These are phyloP conservation scores for Balakata baccata DNA, from an alignment of 345 rosid species.

Conservation along the genomic window DNA sequence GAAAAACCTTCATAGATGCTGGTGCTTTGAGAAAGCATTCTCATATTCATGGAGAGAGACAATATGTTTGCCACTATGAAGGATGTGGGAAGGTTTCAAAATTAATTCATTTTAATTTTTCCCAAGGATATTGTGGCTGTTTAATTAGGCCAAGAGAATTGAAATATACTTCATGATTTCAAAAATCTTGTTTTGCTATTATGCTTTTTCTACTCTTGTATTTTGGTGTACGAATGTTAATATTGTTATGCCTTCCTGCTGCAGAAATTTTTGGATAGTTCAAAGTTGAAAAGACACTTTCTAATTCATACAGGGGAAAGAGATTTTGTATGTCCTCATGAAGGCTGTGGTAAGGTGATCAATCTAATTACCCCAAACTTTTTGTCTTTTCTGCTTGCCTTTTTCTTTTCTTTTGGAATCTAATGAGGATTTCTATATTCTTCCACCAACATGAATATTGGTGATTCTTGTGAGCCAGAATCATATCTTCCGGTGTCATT, in stretches of 20 bases:
- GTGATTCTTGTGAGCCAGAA: background rate
- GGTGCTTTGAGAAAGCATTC: conserved; percentile 96
- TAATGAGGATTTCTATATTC: background rate
- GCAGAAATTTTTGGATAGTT: conserved; percentile 99
- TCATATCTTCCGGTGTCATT: background rate
- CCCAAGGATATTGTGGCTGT: background rate
- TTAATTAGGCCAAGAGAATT: background rate
- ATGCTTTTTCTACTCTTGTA: conserved; percentile 6
- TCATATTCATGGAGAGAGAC: conserved; percentile 93
- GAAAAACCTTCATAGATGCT: conserved; percentile 84
- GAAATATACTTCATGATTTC: background rate
- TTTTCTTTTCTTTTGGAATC: background rate
- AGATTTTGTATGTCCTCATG: conserved; percentile 78
- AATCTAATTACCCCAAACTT: conserved; percentile 20
- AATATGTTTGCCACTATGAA: conserved; percentile 68
- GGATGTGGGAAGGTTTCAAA: conserved; percentile 80
- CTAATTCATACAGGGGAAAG: conserved; percentile 97
- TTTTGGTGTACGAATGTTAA: conserved; percentile 6
- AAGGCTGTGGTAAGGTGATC: conserved; percentile 97
- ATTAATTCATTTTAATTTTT: background rate
- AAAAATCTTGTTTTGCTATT: background rate
- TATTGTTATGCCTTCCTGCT: conserved; percentile 19
- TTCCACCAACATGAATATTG: background rate
- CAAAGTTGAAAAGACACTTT: conserved; percentile 90
- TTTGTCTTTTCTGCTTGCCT: background rate